Percentiles rank a stretch among this genome's conserved stretches.
Conservation (phyloP, 2,329 filamentous ascomycete species). For the Colletotrichum tabaci region DNA sequence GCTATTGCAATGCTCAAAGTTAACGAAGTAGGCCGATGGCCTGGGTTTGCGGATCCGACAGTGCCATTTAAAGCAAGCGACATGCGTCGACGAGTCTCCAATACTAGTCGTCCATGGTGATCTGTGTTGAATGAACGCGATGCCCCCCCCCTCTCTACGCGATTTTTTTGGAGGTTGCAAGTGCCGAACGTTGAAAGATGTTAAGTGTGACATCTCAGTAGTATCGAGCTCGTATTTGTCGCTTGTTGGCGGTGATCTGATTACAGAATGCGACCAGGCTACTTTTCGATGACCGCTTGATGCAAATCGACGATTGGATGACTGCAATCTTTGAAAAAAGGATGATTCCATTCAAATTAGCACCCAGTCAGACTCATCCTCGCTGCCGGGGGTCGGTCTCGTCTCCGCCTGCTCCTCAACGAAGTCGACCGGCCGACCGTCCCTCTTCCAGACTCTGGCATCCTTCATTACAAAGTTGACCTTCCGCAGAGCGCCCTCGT, state of each 20-base stretch:
- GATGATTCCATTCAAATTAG: constrained; percentile 37
- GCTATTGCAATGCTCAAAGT: constrained; percentile 5
- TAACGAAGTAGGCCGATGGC: background rate
- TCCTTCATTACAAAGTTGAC: constrained; percentile 73
- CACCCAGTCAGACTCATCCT: constrained; percentile 40
- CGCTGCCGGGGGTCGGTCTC: background rate
- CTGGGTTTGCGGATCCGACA: background rate
- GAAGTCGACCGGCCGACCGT: constrained; percentile 44
- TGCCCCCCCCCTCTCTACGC: background rate
- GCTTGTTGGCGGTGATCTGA: background rate
- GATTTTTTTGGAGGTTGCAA: background rate
- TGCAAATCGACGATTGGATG: background rate
- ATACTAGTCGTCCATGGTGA: no score
- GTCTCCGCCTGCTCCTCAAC: constrained; percentile 11
- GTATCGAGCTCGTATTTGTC: background rate
- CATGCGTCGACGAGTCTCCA: background rate
- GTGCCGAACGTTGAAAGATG: constrained; percentile 10
- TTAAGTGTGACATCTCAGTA: background rate
- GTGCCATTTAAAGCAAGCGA: constrained; percentile 9
- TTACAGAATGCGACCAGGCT: constrained; percentile 1
- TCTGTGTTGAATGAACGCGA: background rate
- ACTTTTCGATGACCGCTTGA: background rate
- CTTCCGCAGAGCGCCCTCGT: constrained; percentile 59
- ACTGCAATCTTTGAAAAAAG: constrained; percentile 12
- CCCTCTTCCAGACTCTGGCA: constrained; percentile 63